Evolutionary conservation across 768 basidiomycete species (phyloP), one percentile per base, ranked within the genome.

Genomic region (Hydnomerulius pinastri): DNA sequence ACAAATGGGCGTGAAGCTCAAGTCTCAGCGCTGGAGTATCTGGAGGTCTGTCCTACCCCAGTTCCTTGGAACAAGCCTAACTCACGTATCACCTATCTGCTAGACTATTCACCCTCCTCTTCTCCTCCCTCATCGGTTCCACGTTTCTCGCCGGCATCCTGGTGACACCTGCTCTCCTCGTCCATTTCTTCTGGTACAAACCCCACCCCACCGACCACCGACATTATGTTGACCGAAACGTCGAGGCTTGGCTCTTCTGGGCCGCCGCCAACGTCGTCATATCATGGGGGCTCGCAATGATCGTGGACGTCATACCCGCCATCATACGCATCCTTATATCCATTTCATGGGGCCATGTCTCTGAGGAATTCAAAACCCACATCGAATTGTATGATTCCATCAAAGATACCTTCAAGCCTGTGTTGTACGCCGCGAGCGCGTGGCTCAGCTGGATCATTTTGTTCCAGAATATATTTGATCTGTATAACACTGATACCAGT

Each of bases 191-290:
- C 63, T 91, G 84, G 83, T 87, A 85, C 60, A 77, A 81, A 38
- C 79, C 78, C 0, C 64, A 86, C 47, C 79, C 77, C 6, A 78
- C 78, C 15, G 72, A 75, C 7, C 71, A 81, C 55, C 78, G 86
- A 13, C 74, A 71, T 24, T 86, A 77, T 54, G 76, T 89, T 53
- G 77, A 77, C 46, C 77, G 83, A 54, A 90, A 86, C 63, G 65
- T 86, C 38, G 74, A 86, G 63, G 85, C 86, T 3, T 92, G 89
- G 89, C 72, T 90, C 3, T 88, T 87, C 67, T 92, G 89, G 87
- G 82, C 80, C 6, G 90, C 88, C 4, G 78, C 85, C 32, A 90
- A 92, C 64, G 71, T 90, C 44, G 71, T 87, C 50, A 76, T 90
- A 44, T 90, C 88, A 3, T 92, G 89, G 89, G 85, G 76, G 53